phyloP scores from a whole-genome alignment of 257 asterid species.

The Ballota nigra region DNA sequence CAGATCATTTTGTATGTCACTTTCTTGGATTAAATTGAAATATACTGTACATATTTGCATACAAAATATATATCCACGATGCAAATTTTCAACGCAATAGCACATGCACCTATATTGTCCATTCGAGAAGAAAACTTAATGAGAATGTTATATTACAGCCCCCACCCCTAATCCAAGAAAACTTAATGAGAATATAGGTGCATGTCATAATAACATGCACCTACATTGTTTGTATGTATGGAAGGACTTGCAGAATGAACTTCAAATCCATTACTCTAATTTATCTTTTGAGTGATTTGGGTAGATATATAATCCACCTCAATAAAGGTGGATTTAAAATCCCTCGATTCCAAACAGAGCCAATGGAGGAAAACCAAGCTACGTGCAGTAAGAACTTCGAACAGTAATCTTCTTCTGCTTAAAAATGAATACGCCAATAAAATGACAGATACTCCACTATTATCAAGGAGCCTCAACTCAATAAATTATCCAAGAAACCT shows the following conservation, averaged over 20 bases:
- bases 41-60: too few relatives aligned
- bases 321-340: background rate
- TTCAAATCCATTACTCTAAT: background rate
- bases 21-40: too few relatives aligned
- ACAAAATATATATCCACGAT: too few relatives aligned
- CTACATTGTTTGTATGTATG: background rate
- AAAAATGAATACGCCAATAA: background rate
- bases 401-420: background rate
- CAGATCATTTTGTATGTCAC: too few relatives aligned
- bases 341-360: background rate
- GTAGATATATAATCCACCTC: background rate
- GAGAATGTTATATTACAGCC: too few relatives aligned
- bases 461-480: background rate
- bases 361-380: background rate
- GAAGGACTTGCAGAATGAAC: background rate
- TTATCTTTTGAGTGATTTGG: background rate
- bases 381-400: background rate
- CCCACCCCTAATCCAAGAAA: background rate
- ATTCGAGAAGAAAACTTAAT: too few relatives aligned
- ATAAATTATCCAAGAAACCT: background rate
- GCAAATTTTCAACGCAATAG: too few relatives aligned
- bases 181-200: background rate
- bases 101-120: too few relatives aligned
- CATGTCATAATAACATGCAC: background rate
- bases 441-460: background rate